phyloP scores from a whole-genome alignment of 177 flowering plant species.

The Vitis hybrid region DNA sequence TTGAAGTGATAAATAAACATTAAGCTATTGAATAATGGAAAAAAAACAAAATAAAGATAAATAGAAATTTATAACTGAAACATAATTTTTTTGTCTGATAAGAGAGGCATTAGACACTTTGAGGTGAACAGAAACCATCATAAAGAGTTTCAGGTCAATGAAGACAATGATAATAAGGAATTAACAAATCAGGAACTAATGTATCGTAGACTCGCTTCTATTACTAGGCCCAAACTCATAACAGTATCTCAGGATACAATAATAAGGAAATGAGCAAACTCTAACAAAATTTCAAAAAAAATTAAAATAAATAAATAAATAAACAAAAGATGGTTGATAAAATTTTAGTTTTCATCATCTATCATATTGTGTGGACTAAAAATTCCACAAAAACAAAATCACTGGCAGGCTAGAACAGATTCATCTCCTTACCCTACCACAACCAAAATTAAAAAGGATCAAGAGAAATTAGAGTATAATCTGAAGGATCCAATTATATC shows the following conservation, averaged over 20 bases:
- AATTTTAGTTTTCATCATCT: too few species aligned
- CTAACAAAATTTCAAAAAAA: neutral
- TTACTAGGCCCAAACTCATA: neutral
- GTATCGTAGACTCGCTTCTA: neutral
- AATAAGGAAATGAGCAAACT: neutral
- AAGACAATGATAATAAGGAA: neutral
- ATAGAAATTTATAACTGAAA: too few species aligned
- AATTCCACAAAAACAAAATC: constrained; percentile 74
- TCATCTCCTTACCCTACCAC: constrained; percentile 69
- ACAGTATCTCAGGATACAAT: neutral
- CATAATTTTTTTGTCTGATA: too few species aligned
- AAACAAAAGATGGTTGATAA: too few species aligned
- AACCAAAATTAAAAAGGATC: neutral
- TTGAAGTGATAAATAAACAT: too few species aligned
- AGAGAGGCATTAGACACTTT: too few species aligned
- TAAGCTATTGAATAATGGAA: neutral
- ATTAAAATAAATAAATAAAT: neutral
- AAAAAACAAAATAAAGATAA: too few species aligned
- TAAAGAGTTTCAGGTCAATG: too few species aligned
- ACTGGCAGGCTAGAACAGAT: constrained; percentile 89
- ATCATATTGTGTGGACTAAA: too few species aligned
- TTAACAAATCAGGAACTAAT: neutral
- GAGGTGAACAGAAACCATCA: too few species aligned
- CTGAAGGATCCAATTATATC: too few species aligned
- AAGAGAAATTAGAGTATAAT: neutral